Base-by-base conservation (phyloP, 768 basidiomycete genomes). In the Serendipita vermifera region DNA sequence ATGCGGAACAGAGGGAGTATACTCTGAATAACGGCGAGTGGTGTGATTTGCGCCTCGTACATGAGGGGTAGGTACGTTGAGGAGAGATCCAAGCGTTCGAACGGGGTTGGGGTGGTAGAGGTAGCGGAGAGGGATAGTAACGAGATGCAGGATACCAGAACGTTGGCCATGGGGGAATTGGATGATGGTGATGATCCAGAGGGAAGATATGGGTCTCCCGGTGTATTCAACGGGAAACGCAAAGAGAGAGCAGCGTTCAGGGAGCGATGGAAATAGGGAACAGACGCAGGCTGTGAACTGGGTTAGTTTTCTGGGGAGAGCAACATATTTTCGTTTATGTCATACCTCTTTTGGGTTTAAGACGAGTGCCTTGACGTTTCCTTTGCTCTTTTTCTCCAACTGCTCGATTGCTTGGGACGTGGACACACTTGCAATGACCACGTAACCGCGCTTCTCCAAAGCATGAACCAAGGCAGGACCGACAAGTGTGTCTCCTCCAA, bases 291-390 rank as follows among this genome's bases (percentile, higher is more conserved):
- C 88, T 91, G 57, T 36, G 39, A 51, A 33, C 27, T 14, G 9
- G 26, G 24, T 32, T 17, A 14, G 33, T 31, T 3, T 22, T 26
- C 33, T 17, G 46, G 33, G 4, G 33, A 41, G 17, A 20, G 53
- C 29, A 33, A 13, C 55, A 7, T n/a, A n/a, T n/a, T n/a, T n/a
- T n/a, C n/a, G n/a, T n/a, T n/a, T n/a, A n/a, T 9, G 38, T 60
- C 74, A 38, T 63, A 85, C 89, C 75, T 89, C 82, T 54, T 72
- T 73, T 0, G 88, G 83, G 68, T 92, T 83, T 36, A 92, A 77
- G 29, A 92, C 81, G 57, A 91, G 76, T 0, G 83, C 88, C 53
- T 83, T 82, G 56, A 90, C 78, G 67, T 79, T 90, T 26, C 91
- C 91, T 60, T 82, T 74, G 24, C 80, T 77, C 59, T 72, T 71